Evolutionary conservation across 805 yeast genomes (phyloP).

Genomic region (Cyberlindnera xylosilytica): DNA sequence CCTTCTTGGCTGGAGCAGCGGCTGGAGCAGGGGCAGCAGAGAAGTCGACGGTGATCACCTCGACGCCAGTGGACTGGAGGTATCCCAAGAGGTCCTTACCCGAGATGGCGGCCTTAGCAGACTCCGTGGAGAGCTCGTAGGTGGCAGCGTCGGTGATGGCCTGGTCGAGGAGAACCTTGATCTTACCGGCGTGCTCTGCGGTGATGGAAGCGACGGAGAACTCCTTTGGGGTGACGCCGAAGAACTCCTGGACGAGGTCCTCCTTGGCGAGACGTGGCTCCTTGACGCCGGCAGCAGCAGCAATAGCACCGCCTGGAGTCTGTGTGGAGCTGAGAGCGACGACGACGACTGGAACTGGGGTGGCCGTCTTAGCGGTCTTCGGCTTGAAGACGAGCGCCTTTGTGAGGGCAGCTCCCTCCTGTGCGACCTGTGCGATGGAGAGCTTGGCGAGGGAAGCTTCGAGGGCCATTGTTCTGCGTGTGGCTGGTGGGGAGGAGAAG

Average conservation of each 20-base stretch:
- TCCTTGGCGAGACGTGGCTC: slow-evolving; percentile 88
- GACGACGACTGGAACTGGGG: slow-evolving; percentile 76
- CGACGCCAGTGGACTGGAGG: slow-evolving; percentile 50
- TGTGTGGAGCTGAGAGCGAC: slow-evolving; percentile 69
- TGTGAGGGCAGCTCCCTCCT: slow-evolving; percentile 51
- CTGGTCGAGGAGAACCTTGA: slow-evolving; percentile 61
- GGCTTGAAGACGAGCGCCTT: slow-evolving; percentile 88
- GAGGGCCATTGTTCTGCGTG: slow-evolving; percentile 50
- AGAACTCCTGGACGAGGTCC: slow-evolving; percentile 67
- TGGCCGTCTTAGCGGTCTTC: slow-evolving; percentile 78
- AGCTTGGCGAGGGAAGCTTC: slow-evolving; percentile 66
- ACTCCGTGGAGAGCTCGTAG: slow-evolving; percentile 45
- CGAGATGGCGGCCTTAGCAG: slow-evolving; percentile 47
- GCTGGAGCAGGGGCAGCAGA: slow-evolving; percentile 37
- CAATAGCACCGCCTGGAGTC: slow-evolving; percentile 65
- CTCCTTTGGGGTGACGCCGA: slow-evolving; percentile 55
- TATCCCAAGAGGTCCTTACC: slow-evolving; percentile 46
- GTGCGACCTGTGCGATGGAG: slow-evolving; percentile 53
- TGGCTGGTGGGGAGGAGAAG: not conserved
- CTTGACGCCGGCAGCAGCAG: slow-evolving; percentile 65
- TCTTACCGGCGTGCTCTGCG: slow-evolving; percentile 48
- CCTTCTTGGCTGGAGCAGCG: slow-evolving; percentile 23
- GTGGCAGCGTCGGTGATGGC: slow-evolving; percentile 27
- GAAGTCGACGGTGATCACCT: slow-evolving; percentile 53
- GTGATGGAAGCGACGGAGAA: slow-evolving; percentile 52